These are phyloP conservation scores for Sphagnum fallax DNA, from an alignment of 228 moss, liverwort and hornwort genomes.

Conservation along the genomic window DNA sequence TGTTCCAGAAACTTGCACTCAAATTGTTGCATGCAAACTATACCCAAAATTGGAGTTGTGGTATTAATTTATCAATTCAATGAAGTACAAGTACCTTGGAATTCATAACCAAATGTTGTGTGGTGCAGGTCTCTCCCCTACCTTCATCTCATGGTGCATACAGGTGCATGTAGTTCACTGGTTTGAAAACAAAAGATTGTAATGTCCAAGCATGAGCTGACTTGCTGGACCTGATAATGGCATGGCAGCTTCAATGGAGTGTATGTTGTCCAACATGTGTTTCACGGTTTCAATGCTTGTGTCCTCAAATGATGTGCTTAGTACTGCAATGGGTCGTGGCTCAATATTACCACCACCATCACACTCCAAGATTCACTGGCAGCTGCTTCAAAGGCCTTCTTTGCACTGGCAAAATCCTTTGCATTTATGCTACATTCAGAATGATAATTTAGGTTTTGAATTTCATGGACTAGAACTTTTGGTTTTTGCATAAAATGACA, in stretches of 20 bases:
- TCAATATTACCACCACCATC: constrained; percentile 57
- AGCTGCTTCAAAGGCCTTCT: constrained; percentile 50
- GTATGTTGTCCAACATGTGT: constrained; percentile 56
- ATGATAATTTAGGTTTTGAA: no score
- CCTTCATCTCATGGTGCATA: no score
- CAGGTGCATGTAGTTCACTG: constrained; percentile 43
- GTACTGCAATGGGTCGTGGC: constrained; percentile 55
- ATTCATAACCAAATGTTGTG: no score
- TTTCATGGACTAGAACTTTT: no score
- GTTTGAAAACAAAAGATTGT: constrained; percentile 67
- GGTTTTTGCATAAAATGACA: no score
- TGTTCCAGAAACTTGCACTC: no score
- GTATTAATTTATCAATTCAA: no score
- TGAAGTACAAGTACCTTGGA: no score
- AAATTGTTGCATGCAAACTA: no score
- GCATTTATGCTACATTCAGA: constrained; percentile 52
- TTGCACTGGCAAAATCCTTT: constrained; percentile 48
- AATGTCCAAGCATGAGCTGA: constrained; percentile 49
- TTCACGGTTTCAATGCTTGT: constrained; percentile 46
- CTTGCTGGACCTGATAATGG: constrained; percentile 57
- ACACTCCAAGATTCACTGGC: constrained; percentile 51
- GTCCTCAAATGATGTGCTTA: constrained; percentile 41
- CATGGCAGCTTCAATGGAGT: constrained; percentile 70
- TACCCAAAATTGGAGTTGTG: no score
- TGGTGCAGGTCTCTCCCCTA: no score